A percentile compares a stretch with the other conserved stretches of the same genome.
phyloP scores from a whole-genome alignment of 352 stramenopile species.

The Pythium pyrilobum region DNA sequence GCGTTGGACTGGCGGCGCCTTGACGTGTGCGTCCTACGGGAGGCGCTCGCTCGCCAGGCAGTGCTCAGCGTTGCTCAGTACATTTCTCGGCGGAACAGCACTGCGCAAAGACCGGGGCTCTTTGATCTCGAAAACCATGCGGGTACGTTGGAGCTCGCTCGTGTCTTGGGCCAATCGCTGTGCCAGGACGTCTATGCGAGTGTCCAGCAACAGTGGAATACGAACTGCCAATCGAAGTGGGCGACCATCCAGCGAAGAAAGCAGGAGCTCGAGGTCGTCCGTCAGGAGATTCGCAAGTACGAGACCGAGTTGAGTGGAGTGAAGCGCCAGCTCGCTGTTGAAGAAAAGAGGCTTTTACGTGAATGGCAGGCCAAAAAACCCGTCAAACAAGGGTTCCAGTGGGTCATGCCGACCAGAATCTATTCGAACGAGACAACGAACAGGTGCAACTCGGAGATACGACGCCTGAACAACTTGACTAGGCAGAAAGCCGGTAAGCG shows the following conservation, averaged over 20 bases:
- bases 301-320: background rate
- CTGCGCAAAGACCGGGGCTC: background rate
- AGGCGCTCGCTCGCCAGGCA: background rate
- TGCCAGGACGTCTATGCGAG: background rate
- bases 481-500: constrained; percentile 9
- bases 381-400: too few species aligned
- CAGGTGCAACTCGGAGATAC: background rate
- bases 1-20: constrained; percentile 7
- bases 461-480: constrained; percentile 1
- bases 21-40: constrained; percentile 1
- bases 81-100: background rate
- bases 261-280: background rate
- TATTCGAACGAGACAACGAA: too few species aligned
- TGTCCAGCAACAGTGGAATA: background rate
- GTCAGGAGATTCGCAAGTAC: background rate
- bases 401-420: too few species aligned
- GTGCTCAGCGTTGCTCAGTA: background rate
- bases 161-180: background rate
- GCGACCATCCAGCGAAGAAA: background rate
- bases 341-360: background rate
- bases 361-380: too few species aligned
- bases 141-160: background rate
- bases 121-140: constrained; percentile 8
- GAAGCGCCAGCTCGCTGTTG: background rate
- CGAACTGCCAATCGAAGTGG: background rate